Evolutionary conservation across 306 rosid species (phyloP), one percentile per base, ranked within the genome.

Genomic region (Glycyrrhiza uralensis): DNA sequence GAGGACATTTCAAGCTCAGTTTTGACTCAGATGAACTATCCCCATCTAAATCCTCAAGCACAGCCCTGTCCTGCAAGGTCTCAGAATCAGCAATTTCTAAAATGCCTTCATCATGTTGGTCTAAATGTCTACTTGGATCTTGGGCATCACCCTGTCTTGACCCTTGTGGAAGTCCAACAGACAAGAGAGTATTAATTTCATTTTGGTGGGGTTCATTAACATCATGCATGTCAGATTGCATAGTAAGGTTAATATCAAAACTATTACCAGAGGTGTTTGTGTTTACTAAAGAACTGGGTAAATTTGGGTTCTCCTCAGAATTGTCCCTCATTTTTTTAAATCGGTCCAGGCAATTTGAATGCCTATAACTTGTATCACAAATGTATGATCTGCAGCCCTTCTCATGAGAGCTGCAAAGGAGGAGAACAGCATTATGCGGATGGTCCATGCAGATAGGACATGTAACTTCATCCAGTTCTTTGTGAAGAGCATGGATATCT

Each of bases 391-490:
- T 88, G 88, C 98, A 93, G 87, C 98, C 98, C 86, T 90, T 93
- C 28, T 93, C 96, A 76, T 93, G 89, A 19, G 98, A 93, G 91
- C 97, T 93, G 86, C 98, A 93, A 71, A 76, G 89, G 69, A 93
- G 96, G 78, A 93, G 94, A 86, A 93, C 98, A 72, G 98, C 98
- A 89, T 93, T 93, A 90, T 93, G 98, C 66, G 98, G 98, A 84
- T 93, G 98, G 81, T 93, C 98, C 96, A 93, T 93, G 94, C 98
- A 93, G 88, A 93, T 89, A 51, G 98, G 88, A 89, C 98, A 93
- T 75, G 96, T 87, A 81, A 89, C 90, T 49, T 89, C 98, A 87
- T 93, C 98, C 93, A 93, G 81, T 89, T 93, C 98, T 93, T 86
- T 90, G 91, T 89, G 88, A 84, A 93, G 88, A 72, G 94, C 94